Evolutionary conservation across 2,329 filamentous ascomycete species (phyloP).

Genomic region (Pestalotiopsis sp.): DNA sequence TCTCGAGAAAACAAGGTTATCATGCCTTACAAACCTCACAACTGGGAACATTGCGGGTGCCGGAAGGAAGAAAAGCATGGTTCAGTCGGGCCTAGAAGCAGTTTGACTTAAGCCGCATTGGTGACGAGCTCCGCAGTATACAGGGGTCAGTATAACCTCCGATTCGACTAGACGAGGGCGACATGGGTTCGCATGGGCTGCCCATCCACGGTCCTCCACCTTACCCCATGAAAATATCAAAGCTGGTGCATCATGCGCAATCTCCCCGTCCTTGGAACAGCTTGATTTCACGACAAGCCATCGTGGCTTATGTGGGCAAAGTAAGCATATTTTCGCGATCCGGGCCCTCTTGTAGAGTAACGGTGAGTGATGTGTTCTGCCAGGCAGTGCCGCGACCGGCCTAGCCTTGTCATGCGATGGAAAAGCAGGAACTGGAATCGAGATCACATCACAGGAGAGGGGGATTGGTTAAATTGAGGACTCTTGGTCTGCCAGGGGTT

Average conservation of each 20-base stretch:
- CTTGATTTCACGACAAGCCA: constrained; percentile 19
- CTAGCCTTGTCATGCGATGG: constrained; percentile 12
- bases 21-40: background rate
- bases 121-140: constrained; percentile 17
- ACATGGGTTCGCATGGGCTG: constrained; percentile 2
- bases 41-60: background rate
- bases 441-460: constrained; percentile 18
- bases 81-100: constrained; percentile 11
- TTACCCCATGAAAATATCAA: constrained; percentile 9
- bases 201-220: constrained; percentile 2
- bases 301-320: constrained; percentile 19
- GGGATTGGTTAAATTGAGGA: constrained; percentile 7
- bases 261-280: constrained; percentile 26
- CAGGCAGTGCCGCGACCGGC: constrained; percentile 8
- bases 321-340: constrained; percentile 14
- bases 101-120: constrained; percentile 11
- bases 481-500: constrained; percentile 7
- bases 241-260: constrained; percentile 25
- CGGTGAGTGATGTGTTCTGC: background rate
- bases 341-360: background rate
- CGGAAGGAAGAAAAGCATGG: background rate
- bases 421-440: constrained; percentile 18
- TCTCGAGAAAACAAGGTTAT: background rate
- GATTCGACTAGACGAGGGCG: constrained; percentile 18
- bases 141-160: constrained; percentile 12